phyloP scores from a whole-genome alignment of 345 rosid genomes.

The Excoecaria cochinchinensis region DNA sequence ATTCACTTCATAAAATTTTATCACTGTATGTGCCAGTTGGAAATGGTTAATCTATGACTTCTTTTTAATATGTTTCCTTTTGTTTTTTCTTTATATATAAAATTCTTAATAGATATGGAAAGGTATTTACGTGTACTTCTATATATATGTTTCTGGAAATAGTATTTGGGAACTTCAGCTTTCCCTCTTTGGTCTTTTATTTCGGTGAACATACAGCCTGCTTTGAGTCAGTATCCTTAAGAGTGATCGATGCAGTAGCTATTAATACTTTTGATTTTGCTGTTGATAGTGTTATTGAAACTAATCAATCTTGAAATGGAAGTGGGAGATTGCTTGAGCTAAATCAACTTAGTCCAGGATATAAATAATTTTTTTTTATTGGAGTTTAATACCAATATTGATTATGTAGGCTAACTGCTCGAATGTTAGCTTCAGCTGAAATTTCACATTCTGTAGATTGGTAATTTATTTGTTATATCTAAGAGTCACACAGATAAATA shows the following conservation, averaged over 20 bases:
- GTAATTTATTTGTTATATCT: not conserved
- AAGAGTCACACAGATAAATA: not conserved
- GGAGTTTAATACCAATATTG: not conserved
- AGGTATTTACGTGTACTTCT: not conserved
- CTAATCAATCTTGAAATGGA: not conserved
- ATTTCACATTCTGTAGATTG: not conserved
- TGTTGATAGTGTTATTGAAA: not conserved
- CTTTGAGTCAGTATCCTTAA: not conserved
- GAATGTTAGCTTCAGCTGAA: not conserved
- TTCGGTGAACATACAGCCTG: not conserved
- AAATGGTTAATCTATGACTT: not conserved
- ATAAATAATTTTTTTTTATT: not conserved
- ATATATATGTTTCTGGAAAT: not conserved
- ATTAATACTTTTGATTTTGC: not conserved
- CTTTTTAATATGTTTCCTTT: not conserved
- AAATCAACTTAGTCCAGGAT: not conserved
- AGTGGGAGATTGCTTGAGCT: not conserved
- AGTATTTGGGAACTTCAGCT: not conserved
- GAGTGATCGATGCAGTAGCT: not conserved
- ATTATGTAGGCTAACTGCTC: not conserved
- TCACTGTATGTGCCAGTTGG: not conserved
- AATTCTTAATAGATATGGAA: not conserved
- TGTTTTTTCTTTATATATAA: not conserved
- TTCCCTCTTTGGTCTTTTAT: not conserved
- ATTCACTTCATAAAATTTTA: not conserved